Percentiles rank a stretch among this genome's conserved stretches.
These are phyloP conservation scores for Mentha longifolia DNA, from an alignment of 257 asterid genomes.

Conservation along the genomic window DNA sequence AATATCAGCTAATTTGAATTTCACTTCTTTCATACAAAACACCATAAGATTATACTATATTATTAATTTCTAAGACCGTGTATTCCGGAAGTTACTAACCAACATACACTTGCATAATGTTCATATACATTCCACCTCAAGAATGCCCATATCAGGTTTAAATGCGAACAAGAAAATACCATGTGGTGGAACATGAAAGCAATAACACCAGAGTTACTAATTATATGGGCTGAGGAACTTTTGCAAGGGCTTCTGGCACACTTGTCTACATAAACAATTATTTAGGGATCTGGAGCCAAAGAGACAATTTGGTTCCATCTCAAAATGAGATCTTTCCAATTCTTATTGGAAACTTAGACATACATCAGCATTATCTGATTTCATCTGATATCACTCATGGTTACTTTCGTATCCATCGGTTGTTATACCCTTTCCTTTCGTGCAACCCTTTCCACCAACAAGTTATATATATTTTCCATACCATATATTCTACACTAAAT, in stretches of 20 bases:
- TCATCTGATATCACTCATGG: background rate
- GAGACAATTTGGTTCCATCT: background rate
- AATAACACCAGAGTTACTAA: background rate
- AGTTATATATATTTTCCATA: background rate
- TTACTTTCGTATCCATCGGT: background rate
- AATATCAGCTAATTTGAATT: too few relatives aligned
- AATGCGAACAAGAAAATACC: background rate
- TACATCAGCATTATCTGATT: background rate
- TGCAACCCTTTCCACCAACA: background rate
- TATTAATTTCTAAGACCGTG: too few relatives aligned
- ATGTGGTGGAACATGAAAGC: slow-evolving; percentile 4
- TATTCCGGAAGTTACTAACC: background rate
- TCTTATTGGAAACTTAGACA: background rate
- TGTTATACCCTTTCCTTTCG: background rate
- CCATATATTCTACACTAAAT: background rate
- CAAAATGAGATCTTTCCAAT: background rate
- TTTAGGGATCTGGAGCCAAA: background rate
- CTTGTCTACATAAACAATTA: background rate
- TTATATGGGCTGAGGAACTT: slow-evolving; percentile 2
- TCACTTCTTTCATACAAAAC: too few relatives aligned
- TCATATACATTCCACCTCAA: background rate
- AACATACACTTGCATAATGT: background rate
- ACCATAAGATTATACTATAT: too few relatives aligned
- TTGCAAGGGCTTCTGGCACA: background rate
- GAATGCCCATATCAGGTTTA: background rate